phyloP scores from a whole-genome alignment of 2,329 filamentous ascomycete genomes.

The Penicillium nordicum region DNA sequence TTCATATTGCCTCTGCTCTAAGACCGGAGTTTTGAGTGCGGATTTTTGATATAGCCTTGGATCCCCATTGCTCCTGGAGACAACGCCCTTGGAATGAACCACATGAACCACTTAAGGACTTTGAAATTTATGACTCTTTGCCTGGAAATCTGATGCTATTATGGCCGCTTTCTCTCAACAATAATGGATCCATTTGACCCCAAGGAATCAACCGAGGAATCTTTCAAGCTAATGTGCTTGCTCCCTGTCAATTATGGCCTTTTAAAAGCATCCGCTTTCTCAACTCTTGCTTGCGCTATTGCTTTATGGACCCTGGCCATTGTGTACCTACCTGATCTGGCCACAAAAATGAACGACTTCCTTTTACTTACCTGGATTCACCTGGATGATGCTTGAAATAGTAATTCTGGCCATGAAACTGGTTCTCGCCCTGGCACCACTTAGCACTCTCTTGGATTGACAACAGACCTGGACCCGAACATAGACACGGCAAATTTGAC shows the following conservation, averaged over 20 bases:
- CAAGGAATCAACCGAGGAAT: conserved; percentile 9
- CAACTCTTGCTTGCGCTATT: conserved; percentile 12
- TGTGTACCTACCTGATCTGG: conserved; percentile 4
- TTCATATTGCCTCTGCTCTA: conserved; percentile 22
- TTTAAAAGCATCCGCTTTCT: conserved; percentile 14
- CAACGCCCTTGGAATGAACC: conserved; percentile 10
- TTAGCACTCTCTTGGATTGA: conserved; percentile 1
- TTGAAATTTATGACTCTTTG: conserved; percentile 11
- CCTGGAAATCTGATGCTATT: conserved; percentile 14
- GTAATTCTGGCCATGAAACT: conserved; percentile 9
- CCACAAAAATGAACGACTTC: conserved; percentile 1
- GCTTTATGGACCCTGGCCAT: conserved; percentile 13
- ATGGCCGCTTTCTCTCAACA: conserved; percentile 6
- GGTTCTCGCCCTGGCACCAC: background rate
- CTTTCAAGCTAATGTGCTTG: conserved; percentile 20
- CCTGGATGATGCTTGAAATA: conserved; percentile 5
- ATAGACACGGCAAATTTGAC: conserved; percentile 2
- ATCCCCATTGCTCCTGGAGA: conserved; percentile 5
- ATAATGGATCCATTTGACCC: conserved; percentile 12
- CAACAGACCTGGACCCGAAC: conserved; percentile 6
- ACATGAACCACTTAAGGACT: conserved; percentile 8
- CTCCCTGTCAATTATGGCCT: conserved; percentile 10
- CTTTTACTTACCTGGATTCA: conserved; percentile 10
- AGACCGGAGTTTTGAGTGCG: conserved; percentile 30
- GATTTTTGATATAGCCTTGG: conserved; percentile 14